phyloP scores from a whole-genome alignment of 2,329 filamentous ascomycete genomes.

The Trichoderma oligosporum region DNA sequence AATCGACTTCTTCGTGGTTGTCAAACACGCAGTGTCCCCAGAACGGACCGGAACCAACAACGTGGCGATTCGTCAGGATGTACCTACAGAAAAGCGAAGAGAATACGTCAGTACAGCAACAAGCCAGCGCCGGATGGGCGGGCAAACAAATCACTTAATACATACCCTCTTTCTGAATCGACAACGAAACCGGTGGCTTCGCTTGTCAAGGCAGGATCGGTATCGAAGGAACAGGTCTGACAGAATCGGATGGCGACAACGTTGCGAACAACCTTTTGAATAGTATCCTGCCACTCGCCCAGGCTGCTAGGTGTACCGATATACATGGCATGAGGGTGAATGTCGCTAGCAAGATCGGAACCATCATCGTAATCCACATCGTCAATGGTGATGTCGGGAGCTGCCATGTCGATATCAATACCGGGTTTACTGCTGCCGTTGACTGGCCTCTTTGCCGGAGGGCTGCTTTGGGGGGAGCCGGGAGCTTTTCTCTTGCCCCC shows the following conservation, averaged over 20 bases:
- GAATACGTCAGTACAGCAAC: neutral
- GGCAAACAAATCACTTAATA: conserved; percentile 21
- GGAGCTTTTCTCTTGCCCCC: conserved; percentile 53
- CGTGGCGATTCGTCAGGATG: conserved; percentile 85
- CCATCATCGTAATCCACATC: conserved; percentile 38
- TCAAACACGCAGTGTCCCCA: conserved; percentile 99
- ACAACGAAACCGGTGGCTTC: conserved; percentile 98
- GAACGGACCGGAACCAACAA: conserved; percentile 92
- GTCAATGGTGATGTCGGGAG: conserved; percentile 40
- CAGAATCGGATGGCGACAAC: conserved; percentile 99
- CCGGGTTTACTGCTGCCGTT: conserved; percentile 46
- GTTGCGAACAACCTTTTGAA: conserved; percentile 88
- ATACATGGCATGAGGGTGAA: conserved; percentile 35
- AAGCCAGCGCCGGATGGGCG: neutral
- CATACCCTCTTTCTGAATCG: conserved; percentile 81
- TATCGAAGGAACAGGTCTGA: conserved; percentile 96
- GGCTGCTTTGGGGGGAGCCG: conserved; percentile 37
- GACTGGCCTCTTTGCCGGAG: conserved; percentile 35
- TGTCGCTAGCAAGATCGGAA: conserved; percentile 40
- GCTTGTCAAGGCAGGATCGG: conserved; percentile 87
- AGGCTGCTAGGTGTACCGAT: conserved; percentile 39
- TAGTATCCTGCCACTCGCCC: conserved; percentile 88
- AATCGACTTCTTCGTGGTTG: conserved; percentile 96
- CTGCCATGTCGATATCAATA: conserved; percentile 42
- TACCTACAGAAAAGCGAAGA: conserved; percentile 46